Evolutionary conservation across 78 protist genomes (phyloP), one percentile per base, ranked within the genome.

Genomic region (Mastigamoeba balamuthi): DNA sequence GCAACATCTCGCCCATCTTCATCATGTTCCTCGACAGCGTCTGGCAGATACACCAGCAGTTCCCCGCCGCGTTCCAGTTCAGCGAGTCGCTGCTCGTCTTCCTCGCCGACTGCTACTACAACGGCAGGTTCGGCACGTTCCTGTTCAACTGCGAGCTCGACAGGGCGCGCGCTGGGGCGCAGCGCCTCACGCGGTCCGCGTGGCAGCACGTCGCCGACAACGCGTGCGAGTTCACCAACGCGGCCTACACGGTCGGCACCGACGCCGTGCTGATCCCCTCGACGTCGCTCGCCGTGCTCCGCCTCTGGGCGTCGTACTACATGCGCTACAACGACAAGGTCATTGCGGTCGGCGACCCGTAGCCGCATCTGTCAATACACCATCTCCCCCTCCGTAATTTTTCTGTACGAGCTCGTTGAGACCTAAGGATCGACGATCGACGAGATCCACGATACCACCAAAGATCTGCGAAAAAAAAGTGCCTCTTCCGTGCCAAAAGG

Each of bases 41-140:
- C 25, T 66, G 38, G 58, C 70, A 76, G 35, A 6, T 69, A 3
- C 2, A 3, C 35, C 33, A 33, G 29, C 80, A 76, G 73, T 71
- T 69, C 39, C 80, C 80, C n/a, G 4, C 68, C n/a, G 67, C 7
- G 48, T 76, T 76, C 39, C 36, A 76, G 43, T 76, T 69, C 5
- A 76, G 63, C 69, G 80, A 69, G 58, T 4, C 4, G 28, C 4
- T 76, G 30, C 74, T 76, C 17, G 17, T 48, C 58, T 17, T 48
- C 17, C 58, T 48, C 40, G 68, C 72, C 25, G 58, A 48, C 58
- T 25, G 58, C 17, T 17, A 17, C 17, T 48, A 48, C 58, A 25
- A 17, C 33, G 17, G 58, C 58, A 17, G 58, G 33, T 48, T 48
- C 17, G 58, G 58, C 17, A 48, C 58, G 33, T 48, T 48, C 58